Conservation (phyloP, 2,329 filamentous ascomycete species). For the Ceratocystis colombiana region DNA sequence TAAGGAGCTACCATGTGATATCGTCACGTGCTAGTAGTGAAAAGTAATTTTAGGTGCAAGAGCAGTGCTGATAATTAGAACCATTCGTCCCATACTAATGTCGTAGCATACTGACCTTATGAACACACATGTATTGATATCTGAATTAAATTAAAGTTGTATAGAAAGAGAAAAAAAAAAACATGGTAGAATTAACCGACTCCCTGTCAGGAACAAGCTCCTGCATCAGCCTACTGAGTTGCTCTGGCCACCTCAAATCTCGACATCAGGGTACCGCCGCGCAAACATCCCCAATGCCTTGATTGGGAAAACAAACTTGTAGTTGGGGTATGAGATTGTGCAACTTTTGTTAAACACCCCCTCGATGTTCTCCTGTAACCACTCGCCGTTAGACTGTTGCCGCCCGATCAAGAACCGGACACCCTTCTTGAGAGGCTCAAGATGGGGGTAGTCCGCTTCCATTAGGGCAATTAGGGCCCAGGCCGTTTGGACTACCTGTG, state of each 20-base stretch:
- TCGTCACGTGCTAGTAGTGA: too few relatives aligned
- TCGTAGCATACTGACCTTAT: too few relatives aligned
- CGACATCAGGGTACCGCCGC: slow-evolving; percentile 56
- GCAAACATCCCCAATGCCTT: slow-evolving; percentile 90
- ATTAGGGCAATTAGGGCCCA: slow-evolving; percentile 79
- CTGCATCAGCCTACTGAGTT: slow-evolving; percentile 32
- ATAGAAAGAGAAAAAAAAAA: too few relatives aligned
- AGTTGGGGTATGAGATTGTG: slow-evolving; percentile 99
- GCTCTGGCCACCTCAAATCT: slow-evolving; percentile 32
- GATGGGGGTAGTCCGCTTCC: slow-evolving; percentile 70
- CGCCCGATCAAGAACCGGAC: slow-evolving; percentile 73
- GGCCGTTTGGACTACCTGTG: slow-evolving; percentile 87
- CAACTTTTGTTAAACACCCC: slow-evolving; percentile 98
- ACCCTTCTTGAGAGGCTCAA: slow-evolving; percentile 60
- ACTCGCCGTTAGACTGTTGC: slow-evolving; percentile 83
- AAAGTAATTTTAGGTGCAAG: too few relatives aligned
- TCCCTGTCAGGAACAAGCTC: too few relatives aligned
- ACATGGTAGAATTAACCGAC: too few relatives aligned
- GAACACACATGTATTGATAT: too few relatives aligned
- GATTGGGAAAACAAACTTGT: slow-evolving; percentile 93
- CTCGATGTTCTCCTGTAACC: slow-evolving; percentile 91
- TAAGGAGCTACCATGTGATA: background rate
- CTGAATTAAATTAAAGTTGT: too few relatives aligned
- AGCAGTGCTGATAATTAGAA: too few relatives aligned
- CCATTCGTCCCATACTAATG: too few relatives aligned